These are phyloP conservation scores for Peronospora farinosa DNA, from an alignment of 352 stramenopile genomes.

Conservation along the genomic window DNA sequence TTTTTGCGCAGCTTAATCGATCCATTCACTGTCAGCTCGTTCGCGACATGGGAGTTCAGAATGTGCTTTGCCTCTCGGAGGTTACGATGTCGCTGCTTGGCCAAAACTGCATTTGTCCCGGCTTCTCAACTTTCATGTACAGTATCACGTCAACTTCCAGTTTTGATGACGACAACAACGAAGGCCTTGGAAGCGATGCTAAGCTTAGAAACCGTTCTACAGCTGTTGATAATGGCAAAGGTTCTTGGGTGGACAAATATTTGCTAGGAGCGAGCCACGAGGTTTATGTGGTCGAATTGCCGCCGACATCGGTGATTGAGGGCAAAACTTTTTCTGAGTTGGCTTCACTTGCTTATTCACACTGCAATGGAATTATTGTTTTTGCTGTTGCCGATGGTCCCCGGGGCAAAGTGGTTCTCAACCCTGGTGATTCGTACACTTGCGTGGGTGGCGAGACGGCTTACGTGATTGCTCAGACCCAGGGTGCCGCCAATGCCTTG, in stretches of 20 bases:
- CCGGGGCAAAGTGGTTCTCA: slow-evolving; percentile 56
- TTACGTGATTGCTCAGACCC: slow-evolving; percentile 67
- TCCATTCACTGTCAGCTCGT: slow-evolving; percentile 72
- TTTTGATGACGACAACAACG: slow-evolving; percentile 41
- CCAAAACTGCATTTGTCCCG: slow-evolving; percentile 81
- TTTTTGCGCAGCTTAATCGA: slow-evolving; percentile 73
- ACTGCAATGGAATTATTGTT: slow-evolving; percentile 71
- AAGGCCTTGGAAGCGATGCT: slow-evolving; percentile 26
- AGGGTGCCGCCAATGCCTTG: slow-evolving; percentile 31
- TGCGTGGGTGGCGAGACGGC: slow-evolving; percentile 60
- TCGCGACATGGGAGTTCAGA: slow-evolving; percentile 69
- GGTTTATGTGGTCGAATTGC: slow-evolving; percentile 68
- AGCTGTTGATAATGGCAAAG: slow-evolving; percentile 27
- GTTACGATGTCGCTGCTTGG: slow-evolving; percentile 73
- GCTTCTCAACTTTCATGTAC: slow-evolving; percentile 85
- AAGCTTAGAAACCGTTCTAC: slow-evolving; percentile 23
- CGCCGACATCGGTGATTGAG: slow-evolving; percentile 41
- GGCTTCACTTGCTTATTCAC: slow-evolving; percentile 64
- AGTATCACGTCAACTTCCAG: slow-evolving; percentile 80
- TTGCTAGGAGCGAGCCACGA: slow-evolving; percentile 69
- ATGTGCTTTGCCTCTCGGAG: slow-evolving; percentile 75
- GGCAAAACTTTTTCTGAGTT: slow-evolving; percentile 78
- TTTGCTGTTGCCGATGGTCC: slow-evolving; percentile 52
- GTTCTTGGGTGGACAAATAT: slow-evolving; percentile 69
- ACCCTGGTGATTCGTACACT: slow-evolving; percentile 67